These are phyloP conservation scores for Xylaria sp. DNA, from an alignment of 2,329 filamentous ascomycete species.

Conservation along the genomic window DNA sequence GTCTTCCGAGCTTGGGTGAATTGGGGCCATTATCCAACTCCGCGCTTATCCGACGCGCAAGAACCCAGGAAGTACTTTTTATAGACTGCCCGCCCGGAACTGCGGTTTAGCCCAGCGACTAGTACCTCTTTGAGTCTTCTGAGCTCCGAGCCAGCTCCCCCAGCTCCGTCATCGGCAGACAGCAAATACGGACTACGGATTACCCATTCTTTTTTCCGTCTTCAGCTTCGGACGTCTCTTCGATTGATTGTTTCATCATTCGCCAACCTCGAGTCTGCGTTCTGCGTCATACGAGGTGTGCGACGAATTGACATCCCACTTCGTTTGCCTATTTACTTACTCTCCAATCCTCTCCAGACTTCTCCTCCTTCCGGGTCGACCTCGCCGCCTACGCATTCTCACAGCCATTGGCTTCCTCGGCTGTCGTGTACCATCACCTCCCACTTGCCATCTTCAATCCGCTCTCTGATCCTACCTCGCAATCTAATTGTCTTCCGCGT, in stretches of 20 bases:
- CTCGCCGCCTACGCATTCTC: constrained; percentile 9
- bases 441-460: not conserved
- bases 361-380: constrained; percentile 7
- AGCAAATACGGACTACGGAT: not conserved
- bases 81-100: no score
- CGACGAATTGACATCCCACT: not conserved
- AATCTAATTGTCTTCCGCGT: constrained; percentile 5
- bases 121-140: not conserved
- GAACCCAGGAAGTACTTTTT: no score
- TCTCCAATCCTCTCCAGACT: not conserved
- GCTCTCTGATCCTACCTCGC: not conserved
- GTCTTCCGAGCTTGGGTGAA: no score
- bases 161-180: constrained; percentile 19
- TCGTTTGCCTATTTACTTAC: not conserved
- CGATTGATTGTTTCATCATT: constrained; percentile 1
- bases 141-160: not conserved
- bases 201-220: not conserved
- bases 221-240: not conserved
- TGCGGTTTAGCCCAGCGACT: not conserved
- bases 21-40: no score
- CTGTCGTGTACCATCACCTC: constrained; percentile 12
- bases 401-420: constrained; percentile 20
- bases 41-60: no score
- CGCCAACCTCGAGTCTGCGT: not conserved
- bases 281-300: not conserved